Evolutionary conservation across 805 yeast species (phyloP).

Genomic region (Cyberlindnera samutprakarnensis): DNA sequence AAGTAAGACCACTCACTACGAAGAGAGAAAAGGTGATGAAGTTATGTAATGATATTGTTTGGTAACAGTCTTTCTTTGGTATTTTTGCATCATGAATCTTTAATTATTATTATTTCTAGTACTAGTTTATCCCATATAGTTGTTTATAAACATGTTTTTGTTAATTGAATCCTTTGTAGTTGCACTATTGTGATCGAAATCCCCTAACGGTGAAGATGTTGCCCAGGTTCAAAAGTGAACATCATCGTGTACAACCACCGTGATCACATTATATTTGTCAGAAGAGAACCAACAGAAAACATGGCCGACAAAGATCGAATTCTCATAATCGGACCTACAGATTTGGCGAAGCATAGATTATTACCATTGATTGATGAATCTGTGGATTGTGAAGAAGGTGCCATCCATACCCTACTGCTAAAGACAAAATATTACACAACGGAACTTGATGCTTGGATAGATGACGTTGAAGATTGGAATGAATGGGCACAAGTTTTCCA

Average conservation of each 20-base stretch:
- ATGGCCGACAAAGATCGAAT: conserved; percentile 2
- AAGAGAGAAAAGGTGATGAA: conserved; percentile 1
- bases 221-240: too few relatives aligned
- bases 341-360: conserved; percentile 5
- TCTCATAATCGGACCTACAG: conserved; percentile 6
- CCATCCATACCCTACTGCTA: conserved; percentile 15
- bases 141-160: background rate
- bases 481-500: conserved; percentile 26
- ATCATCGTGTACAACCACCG: too few relatives aligned
- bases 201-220: too few relatives aligned
- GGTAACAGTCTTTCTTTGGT: background rate
- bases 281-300: too few relatives aligned
- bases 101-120: too few relatives aligned
- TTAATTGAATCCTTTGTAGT: too few relatives aligned
- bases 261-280: too few relatives aligned
- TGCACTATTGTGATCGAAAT: too few relatives aligned
- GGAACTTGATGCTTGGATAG: conserved; percentile 24
- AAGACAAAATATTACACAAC: conserved; percentile 26
- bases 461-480: conserved; percentile 14
- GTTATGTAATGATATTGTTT: background rate
- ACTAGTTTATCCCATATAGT: background rate
- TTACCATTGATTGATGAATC: conserved; percentile 1
- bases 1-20: conserved; percentile 3
- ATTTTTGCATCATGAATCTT: background rate
- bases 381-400: conserved; percentile 1